Percentiles rank a stretch among this genome's conserved stretches.
Conservation (phyloP, 805 yeast species). For the Brettanomyces anomalus region DNA sequence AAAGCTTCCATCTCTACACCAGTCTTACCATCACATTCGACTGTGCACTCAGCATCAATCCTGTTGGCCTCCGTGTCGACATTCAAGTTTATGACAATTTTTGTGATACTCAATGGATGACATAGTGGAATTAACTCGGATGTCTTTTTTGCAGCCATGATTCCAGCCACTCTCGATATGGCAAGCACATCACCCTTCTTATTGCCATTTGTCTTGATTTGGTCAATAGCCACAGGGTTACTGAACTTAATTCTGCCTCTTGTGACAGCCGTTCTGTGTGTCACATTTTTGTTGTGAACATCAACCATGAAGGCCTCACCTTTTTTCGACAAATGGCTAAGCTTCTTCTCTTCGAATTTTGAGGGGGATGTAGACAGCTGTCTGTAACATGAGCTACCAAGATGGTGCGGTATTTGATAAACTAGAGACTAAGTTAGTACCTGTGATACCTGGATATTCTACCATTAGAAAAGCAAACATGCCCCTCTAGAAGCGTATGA, state of each 20-base stretch:
- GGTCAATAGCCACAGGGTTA: constrained; percentile 20
- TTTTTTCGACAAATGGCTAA: constrained; percentile 3
- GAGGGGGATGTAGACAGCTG: no score
- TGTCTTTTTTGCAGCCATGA: constrained; percentile 43
- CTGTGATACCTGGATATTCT: neutral
- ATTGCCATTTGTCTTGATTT: constrained; percentile 28
- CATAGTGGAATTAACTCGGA: constrained; percentile 40
- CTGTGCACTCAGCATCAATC: constrained; percentile 29
- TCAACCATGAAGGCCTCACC: constrained; percentile 34
- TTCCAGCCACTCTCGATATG: constrained; percentile 40
- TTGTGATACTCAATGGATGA: constrained; percentile 37
- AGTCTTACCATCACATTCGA: constrained; percentile 40
- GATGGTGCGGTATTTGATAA: no score
- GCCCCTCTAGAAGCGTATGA: neutral
- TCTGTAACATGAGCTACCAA: no score
- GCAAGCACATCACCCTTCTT: constrained; percentile 47
- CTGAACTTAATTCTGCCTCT: constrained; percentile 34
- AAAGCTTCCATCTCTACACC: constrained; percentile 55
- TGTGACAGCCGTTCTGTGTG: constrained; percentile 36
- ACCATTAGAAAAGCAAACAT: neutral
- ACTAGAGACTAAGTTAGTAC: no score
- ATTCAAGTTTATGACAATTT: constrained; percentile 27
- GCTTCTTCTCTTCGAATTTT: neutral
- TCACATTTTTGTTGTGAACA: constrained; percentile 29
- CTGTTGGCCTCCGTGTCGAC: constrained; percentile 11